phyloP scores from a whole-genome alignment of 2,329 filamentous ascomycete genomes.

The Helotiales sp. region DNA sequence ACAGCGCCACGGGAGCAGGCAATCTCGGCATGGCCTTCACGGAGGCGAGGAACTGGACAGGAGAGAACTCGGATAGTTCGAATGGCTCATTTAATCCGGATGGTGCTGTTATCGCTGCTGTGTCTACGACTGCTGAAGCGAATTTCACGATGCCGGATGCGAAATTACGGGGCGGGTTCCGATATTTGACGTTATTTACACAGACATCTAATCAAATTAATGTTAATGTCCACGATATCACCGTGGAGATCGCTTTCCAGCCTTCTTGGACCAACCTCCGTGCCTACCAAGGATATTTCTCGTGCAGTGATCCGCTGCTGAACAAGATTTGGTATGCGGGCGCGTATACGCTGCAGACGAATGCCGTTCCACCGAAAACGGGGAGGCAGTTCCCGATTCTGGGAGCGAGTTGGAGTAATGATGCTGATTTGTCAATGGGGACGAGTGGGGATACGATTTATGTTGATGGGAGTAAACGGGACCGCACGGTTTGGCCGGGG shows the following conservation, averaged over 20 bases:
- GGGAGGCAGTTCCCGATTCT: slow-evolving; percentile 42
- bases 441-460: slow-evolving; percentile 40
- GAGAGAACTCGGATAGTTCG: slow-evolving; percentile 53
- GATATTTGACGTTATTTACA: slow-evolving; percentile 55
- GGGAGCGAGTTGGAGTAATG: slow-evolving; percentile 46
- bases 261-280: slow-evolving; percentile 50
- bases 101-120: slow-evolving; percentile 52
- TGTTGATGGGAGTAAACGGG: slow-evolving; percentile 62
- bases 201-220: slow-evolving; percentile 42
- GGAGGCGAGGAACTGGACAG: slow-evolving; percentile 53
- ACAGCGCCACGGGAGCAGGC: slow-evolving; percentile 49
- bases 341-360: slow-evolving; percentile 49
- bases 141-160: slow-evolving; percentile 51
- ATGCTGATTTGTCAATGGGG: slow-evolving; percentile 48
- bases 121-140: slow-evolving; percentile 44
- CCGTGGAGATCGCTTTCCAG: slow-evolving; percentile 48
- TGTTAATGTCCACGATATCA: slow-evolving; percentile 42
- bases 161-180: slow-evolving; percentile 56
- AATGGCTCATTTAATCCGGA: slow-evolving; percentile 53
- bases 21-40: slow-evolving; percentile 53
- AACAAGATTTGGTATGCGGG: slow-evolving; percentile 59
- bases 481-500: slow-evolving; percentile 64
- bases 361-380: slow-evolving; percentile 41
- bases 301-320: slow-evolving; percentile 53
- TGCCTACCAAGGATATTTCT: slow-evolving; percentile 61